Evolutionary conservation across 257 asterid genomes (phyloP), one percentile per base, ranked within the genome.

Genomic region (Cinchona pubescens): DNA sequence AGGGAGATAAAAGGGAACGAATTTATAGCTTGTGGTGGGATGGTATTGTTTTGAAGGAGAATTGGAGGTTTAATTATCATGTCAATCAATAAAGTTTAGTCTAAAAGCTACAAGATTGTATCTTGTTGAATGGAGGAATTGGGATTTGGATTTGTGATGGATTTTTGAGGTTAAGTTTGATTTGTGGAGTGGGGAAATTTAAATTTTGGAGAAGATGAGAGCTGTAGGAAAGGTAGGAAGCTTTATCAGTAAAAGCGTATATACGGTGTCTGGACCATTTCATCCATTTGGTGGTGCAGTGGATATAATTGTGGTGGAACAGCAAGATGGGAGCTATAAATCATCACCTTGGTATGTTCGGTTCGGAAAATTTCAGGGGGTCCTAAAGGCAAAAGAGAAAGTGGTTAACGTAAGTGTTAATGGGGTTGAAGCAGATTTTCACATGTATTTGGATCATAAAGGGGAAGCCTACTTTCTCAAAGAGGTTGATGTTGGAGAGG

Each of bases 201-300:
- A 51, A 71, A 16, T 83, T 66, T 64, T 73, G 77, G 63, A 49
- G 68, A 86, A 86, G 80, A 95, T 92, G 99, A 86, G 90, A 79
- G 95, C 96, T 81, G 96, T 94, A 76, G 97, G 97, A 86, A 89
- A 77, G 79, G 25, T 95, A 75, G 96, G 99, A 69, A 85, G 97
- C 87, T 92, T 87, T 79, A 89, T 95, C 7, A 84, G 92, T 74
- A 89, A 75, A 79, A 83, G 99, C 29, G 97, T 88, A n/a, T 80
- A 83, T 62, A 84, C 91, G 23, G 97, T 91, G 15, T 92, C 99
- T 9, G 98, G 93, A 16, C 91, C 99, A 7, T 92, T 95, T 79
- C 99, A 95, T 76, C 99, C 99, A 5, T 95, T 95, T 82, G 98
- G 99, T 64, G 99, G 99, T 58, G 98, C 98, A 51, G 97, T 95